These are phyloP conservation scores for Phytophthora litchii DNA, from an alignment of 352 stramenopile species.

Conservation along the genomic window DNA sequence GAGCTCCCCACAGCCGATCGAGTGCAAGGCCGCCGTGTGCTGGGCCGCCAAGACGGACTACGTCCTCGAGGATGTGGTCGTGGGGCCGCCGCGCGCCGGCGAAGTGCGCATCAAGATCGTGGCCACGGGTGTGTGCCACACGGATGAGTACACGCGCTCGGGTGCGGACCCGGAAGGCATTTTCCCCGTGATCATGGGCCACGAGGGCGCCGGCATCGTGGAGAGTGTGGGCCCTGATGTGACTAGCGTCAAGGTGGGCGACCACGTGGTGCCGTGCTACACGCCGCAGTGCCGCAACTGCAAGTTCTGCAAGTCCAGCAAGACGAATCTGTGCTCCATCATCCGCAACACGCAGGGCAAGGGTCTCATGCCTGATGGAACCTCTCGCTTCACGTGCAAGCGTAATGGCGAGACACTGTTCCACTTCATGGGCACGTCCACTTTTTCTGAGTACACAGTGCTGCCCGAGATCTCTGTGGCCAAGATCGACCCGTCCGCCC, in stretches of 20 bases:
- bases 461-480: slow-evolving; percentile 85
- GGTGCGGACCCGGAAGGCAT: slow-evolving; percentile 77
- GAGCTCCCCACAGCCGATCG: slow-evolving; percentile 74
- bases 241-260: slow-evolving; percentile 80
- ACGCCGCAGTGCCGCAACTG: slow-evolving; percentile 91
- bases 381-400: slow-evolving; percentile 88
- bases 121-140: slow-evolving; percentile 87
- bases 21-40: slow-evolving; percentile 90
- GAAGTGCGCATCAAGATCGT: slow-evolving; percentile 88
- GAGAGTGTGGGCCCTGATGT: slow-evolving; percentile 83
- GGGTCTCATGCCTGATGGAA: slow-evolving; percentile 83
- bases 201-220: slow-evolving; percentile 85
- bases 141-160: slow-evolving; percentile 88
- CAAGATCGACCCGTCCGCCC: slow-evolving; percentile 72
- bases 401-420: slow-evolving; percentile 83
- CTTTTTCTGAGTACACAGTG: slow-evolving; percentile 90
- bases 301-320: slow-evolving; percentile 89
- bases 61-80: slow-evolving; percentile 83
- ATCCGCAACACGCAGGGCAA: slow-evolving; percentile 82
- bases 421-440: slow-evolving; percentile 91
- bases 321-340: slow-evolving; percentile 88
- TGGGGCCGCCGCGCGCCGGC: slow-evolving; percentile 62
- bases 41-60: slow-evolving; percentile 88
- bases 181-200: slow-evolving; percentile 90
- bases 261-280: slow-evolving; percentile 97